These are phyloP conservation scores for Blastosporella zonata DNA, from an alignment of 1,284 basidiomycete species.

Conservation along the genomic window DNA sequence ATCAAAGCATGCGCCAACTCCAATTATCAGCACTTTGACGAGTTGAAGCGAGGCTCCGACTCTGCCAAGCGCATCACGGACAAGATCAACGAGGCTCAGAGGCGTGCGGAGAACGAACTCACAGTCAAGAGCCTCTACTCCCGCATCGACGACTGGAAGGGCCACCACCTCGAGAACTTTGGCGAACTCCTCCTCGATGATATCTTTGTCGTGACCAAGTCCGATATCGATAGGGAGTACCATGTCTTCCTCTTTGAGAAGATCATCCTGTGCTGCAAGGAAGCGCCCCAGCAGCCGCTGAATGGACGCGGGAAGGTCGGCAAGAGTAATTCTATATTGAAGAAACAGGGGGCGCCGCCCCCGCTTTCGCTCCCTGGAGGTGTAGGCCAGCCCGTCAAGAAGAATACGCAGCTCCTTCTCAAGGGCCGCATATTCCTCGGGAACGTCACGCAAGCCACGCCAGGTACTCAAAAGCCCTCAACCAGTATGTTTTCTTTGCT, in stretches of 20 bases:
- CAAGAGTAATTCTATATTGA: conserved; percentile 76
- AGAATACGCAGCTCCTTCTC: conserved; percentile 79
- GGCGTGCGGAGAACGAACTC: conserved; percentile 81
- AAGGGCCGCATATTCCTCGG: conserved; percentile 98
- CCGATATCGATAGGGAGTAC: conserved; percentile 95
- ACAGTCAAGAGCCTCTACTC: conserved; percentile 87
- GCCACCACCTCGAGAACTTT: conserved; percentile 92
- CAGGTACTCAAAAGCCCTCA: conserved; percentile 52
- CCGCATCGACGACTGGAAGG: conserved; percentile 99
- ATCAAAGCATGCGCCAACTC: conserved; percentile 71
- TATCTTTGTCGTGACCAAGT: conserved; percentile 94
- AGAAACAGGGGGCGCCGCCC: conserved; percentile 60
- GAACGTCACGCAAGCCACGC: conserved; percentile 83
- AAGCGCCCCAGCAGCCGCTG: conserved; percentile 49
- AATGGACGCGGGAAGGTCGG: conserved; percentile 57
- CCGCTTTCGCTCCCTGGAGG: conserved; percentile 44
- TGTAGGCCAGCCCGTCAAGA: conserved; percentile 58
- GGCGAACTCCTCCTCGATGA: conserved; percentile 93
- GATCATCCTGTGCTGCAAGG: conserved; percentile 99
- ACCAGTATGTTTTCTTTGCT: conserved; percentile 43
- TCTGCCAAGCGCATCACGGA: conserved; percentile 93
- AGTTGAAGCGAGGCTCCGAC: conserved; percentile 81
- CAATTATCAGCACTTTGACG: conserved; percentile 74
- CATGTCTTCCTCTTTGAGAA: conserved; percentile 99
- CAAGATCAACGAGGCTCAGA: conserved; percentile 94